Evolutionary conservation across 805 yeast genomes (phyloP).

Genomic region (Metschnikowia colocasiae): DNA sequence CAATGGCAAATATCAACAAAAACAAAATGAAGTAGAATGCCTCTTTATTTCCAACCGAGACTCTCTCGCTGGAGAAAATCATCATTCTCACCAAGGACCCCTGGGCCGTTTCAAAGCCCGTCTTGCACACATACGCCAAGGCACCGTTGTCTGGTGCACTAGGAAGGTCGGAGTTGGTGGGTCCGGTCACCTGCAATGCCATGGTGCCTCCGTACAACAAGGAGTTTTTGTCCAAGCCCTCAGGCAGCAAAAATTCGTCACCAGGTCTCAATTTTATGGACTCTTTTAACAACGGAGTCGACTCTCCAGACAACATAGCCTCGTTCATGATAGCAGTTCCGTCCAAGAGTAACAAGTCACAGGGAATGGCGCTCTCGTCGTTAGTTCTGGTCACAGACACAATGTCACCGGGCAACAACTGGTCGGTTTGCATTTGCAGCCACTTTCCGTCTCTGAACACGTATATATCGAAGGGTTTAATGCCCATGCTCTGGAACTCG

Average conservation of each 20-base stretch:
- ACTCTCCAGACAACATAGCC: conserved; percentile 98
- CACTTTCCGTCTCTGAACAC: conserved; percentile 70
- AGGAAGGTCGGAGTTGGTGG: conserved; percentile 49
- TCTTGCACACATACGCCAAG: conserved; percentile 80
- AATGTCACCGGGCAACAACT: conserved; percentile 85
- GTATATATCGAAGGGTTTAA: conserved; percentile 80
- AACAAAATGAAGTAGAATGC: conserved; percentile 90
- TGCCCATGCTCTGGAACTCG: conserved; percentile 96
- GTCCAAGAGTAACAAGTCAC: conserved; percentile 80
- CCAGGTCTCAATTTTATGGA: conserved; percentile 80
- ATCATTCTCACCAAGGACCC: conserved; percentile 96
- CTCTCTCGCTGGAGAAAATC: conserved; percentile 96
- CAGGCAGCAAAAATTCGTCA: conserved; percentile 62
- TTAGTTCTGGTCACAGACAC: conserved; percentile 83
- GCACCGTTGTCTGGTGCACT: conserved; percentile 91
- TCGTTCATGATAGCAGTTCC: conserved; percentile 96
- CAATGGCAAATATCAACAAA: conserved; percentile 84
- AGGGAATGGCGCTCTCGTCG: conserved; percentile 90
- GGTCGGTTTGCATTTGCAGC: conserved; percentile 65
- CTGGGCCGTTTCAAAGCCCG: conserved; percentile 98
- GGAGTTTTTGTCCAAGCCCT: conserved; percentile 85
- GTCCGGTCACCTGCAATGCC: conserved; percentile 83
- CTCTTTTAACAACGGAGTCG: conserved; percentile 93
- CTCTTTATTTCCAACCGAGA: conserved; percentile 92
- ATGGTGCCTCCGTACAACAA: conserved; percentile 93